Evolutionary conservation across 2,329 filamentous ascomycete genomes (phyloP).

Genomic region (Alternaria conjuncta): DNA sequence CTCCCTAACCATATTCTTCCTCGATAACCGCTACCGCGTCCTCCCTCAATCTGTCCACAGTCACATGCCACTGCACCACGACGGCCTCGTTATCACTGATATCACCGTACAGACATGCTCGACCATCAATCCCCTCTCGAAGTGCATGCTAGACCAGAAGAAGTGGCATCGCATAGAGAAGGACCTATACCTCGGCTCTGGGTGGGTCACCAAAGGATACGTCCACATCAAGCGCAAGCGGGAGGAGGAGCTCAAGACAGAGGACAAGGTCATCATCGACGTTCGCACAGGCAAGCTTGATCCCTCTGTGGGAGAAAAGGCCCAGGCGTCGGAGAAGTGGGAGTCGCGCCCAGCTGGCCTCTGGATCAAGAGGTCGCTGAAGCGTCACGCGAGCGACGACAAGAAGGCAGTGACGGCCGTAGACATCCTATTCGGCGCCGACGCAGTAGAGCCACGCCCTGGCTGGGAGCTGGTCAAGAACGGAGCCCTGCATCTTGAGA

Average conservation of each 20-base stretch:
- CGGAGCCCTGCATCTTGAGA: constrained; percentile 68
- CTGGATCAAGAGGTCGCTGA: constrained; percentile 80
- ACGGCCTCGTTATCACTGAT: constrained; percentile 85
- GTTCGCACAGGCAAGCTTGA: constrained; percentile 75
- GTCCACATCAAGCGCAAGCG: constrained; percentile 82
- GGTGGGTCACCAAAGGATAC: constrained; percentile 79
- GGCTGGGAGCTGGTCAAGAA: constrained; percentile 83
- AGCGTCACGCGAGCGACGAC: constrained; percentile 76
- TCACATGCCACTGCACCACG: constrained; percentile 81
- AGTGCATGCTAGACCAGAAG: constrained; percentile 73
- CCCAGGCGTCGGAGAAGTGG: constrained; percentile 70
- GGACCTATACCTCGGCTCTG: constrained; percentile 79
- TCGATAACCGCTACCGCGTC: constrained; percentile 88
- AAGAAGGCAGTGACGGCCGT: constrained; percentile 77
- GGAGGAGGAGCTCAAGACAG: constrained; percentile 77
- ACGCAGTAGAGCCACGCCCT: constrained; percentile 86
- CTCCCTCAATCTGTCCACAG: constrained; percentile 85
- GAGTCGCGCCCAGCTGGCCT: constrained; percentile 77
- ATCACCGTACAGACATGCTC: constrained; percentile 80
- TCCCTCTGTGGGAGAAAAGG: constrained; percentile 65
- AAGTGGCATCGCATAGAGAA: constrained; percentile 88
- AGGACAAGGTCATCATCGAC: constrained; percentile 82
- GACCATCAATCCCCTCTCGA: constrained; percentile 73
- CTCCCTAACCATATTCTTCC: constrained; percentile 75
- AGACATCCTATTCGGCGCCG: constrained; percentile 87